Evolutionary conservation across 345 rosid genomes (phyloP).

Genomic region (Dovyalis caffra): DNA sequence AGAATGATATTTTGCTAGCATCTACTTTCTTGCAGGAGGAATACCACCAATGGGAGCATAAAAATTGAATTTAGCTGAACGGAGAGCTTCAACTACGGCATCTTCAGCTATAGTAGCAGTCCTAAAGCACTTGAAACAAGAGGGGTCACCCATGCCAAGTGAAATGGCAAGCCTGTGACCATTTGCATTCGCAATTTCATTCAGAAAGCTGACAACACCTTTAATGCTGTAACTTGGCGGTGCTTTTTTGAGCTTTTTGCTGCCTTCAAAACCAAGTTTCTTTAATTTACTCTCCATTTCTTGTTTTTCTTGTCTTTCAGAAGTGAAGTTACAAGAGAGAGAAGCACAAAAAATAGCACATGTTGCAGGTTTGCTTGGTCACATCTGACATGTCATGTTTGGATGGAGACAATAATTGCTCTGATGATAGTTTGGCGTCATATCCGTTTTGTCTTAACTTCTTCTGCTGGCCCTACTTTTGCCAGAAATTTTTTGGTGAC

Average conservation of each 20-base stretch:
- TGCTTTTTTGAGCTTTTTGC: not conserved
- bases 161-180: not conserved
- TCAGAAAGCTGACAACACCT: not conserved
- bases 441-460: too few relatives aligned
- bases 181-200: not conserved
- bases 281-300: not conserved
- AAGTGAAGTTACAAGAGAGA: not conserved
- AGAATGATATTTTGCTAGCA: not conserved
- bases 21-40: not conserved
- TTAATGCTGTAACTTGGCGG: not conserved
- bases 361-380: too few relatives aligned
- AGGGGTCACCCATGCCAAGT: not conserved
- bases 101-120: not conserved
- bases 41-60: not conserved
- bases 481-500: too few relatives aligned
- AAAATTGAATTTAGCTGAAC: not conserved
- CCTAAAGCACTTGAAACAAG: not conserved
- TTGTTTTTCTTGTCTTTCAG: not conserved
- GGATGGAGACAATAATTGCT: too few relatives aligned
- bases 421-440: too few relatives aligned
- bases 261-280: not conserved
- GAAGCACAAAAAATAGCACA: not conserved
- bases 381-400: too few relatives aligned
- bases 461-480: too few relatives aligned
- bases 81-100: not conserved